Evolutionary conservation across 2,329 filamentous ascomycete genomes (phyloP).

Genomic region (Penicillium sp.): DNA sequence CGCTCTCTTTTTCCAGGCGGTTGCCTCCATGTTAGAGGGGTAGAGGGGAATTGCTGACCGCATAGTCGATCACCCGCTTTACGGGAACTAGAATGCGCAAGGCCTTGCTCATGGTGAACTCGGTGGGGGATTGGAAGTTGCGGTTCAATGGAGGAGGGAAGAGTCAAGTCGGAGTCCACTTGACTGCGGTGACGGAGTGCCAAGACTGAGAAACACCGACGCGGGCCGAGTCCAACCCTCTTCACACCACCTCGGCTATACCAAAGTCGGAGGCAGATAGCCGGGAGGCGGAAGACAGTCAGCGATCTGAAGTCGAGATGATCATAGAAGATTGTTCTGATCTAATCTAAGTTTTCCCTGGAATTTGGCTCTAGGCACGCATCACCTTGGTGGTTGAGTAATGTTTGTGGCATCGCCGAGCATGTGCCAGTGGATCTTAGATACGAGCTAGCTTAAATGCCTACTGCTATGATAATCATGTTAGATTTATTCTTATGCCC

Average conservation of each 20-base stretch:
- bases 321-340: no score
- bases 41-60: slow-evolving; percentile 56
- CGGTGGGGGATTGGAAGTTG: slow-evolving; percentile 17
- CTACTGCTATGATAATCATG: no score
- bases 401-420: no score
- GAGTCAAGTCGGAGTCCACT: slow-evolving; percentile 5
- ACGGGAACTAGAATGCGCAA: slow-evolving; percentile 78
- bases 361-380: no score
- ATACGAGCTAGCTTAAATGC: no score
- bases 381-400: no score
- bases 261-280: slow-evolving; percentile 17
- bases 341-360: no score
- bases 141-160: slow-evolving; percentile 19
- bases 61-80: slow-evolving; percentile 86
- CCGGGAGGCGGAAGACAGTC: background rate
- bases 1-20: no score
- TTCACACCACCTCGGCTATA: slow-evolving; percentile 33
- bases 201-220: slow-evolving; percentile 36
- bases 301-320: background rate
- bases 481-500: no score
- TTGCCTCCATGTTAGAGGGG: slow-evolving; percentile 6
- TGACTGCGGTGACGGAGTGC: slow-evolving; percentile 35
- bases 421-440: no score
- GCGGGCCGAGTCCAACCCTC: slow-evolving; percentile 38
- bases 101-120: slow-evolving; percentile 48